Evolutionary conservation across 2,329 filamentous ascomycete genomes (phyloP).

Genomic region (Anthostomella pinea): DNA sequence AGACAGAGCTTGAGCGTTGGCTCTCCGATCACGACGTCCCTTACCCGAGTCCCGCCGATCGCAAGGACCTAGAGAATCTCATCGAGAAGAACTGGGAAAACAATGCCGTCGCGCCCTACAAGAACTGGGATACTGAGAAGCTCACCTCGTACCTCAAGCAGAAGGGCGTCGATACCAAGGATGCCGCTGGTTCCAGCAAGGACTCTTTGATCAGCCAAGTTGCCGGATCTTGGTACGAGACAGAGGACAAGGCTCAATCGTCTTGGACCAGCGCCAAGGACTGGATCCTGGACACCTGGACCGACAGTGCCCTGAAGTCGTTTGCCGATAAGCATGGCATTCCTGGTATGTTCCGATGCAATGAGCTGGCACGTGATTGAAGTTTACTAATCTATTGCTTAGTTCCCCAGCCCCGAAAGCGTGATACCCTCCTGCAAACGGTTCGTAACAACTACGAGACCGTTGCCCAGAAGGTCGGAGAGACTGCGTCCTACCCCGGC

Average conservation of each 20-base stretch:
- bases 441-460: constrained; percentile 79
- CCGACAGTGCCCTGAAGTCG: constrained; percentile 87
- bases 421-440: constrained; percentile 76
- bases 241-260: constrained; percentile 70
- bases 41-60: constrained; percentile 85
- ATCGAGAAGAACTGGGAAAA: constrained; percentile 87
- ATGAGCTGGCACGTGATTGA: background rate
- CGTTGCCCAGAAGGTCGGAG: constrained; percentile 68
- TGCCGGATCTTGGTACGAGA: constrained; percentile 73
- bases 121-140: constrained; percentile 69
- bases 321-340: constrained; percentile 89
- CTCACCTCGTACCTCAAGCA: constrained; percentile 65
- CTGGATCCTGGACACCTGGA: constrained; percentile 96
- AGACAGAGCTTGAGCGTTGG: constrained; percentile 97
- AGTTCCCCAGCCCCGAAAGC: constrained; percentile 81
- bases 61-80: constrained; percentile 90
- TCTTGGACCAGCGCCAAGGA: constrained; percentile 73
- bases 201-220: constrained; percentile 68
- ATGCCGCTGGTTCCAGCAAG: constrained; percentile 64
- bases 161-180: constrained; percentile 69
- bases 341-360: constrained; percentile 48
- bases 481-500: constrained; percentile 83
- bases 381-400: constrained; percentile 2
- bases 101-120: constrained; percentile 72
- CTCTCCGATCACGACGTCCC: constrained; percentile 88